Evolutionary conservation across 108 stramenopile genomes (phyloP).

Genomic region (Fistulifera solaris): DNA sequence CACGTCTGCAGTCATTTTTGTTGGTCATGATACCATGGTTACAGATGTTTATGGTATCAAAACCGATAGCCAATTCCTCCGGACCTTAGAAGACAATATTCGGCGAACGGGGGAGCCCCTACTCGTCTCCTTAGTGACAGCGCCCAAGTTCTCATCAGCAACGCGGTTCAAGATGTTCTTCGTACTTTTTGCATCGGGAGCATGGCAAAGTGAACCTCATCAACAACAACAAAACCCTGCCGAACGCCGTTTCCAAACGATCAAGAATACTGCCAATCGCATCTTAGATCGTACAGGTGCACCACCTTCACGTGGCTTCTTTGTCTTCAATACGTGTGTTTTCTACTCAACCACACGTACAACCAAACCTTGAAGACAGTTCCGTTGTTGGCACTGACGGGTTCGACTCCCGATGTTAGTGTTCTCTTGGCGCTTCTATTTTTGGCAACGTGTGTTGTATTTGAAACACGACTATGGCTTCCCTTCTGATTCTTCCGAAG

Average conservation of each 20-base stretch:
- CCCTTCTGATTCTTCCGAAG: slow-evolving; percentile 7
- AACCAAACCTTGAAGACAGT: slow-evolving; percentile 1
- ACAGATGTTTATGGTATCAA: slow-evolving; percentile 16
- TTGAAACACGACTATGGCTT: neutral
- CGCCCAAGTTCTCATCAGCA: slow-evolving; percentile 8
- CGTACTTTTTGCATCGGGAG: slow-evolving; percentile 11
- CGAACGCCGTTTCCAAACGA: slow-evolving; percentile 13
- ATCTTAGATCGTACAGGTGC: slow-evolving; percentile 18
- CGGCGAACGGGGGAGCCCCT: slow-evolving; percentile 17
- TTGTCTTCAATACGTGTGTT: slow-evolving; percentile 1
- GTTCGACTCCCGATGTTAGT: slow-evolving; percentile 19
- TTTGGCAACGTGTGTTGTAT: slow-evolving; percentile 17
- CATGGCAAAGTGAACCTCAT: slow-evolving; percentile 18
- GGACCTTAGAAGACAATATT: slow-evolving; percentile 17
- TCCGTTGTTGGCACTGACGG: slow-evolving; percentile 6
- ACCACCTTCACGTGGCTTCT: slow-evolving; percentile 15
- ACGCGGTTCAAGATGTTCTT: slow-evolving; percentile 10
- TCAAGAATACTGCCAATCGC: slow-evolving; percentile 8
- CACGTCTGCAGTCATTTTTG: slow-evolving; percentile 14
- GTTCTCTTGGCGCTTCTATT: slow-evolving; percentile 6
- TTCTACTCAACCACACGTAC: slow-evolving; percentile 17
- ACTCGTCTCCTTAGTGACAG: slow-evolving; percentile 7
- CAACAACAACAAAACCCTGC: slow-evolving; percentile 25
- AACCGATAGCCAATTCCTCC: slow-evolving; percentile 10
- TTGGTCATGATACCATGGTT: neutral